Percentiles rank a stretch among this genome's conserved stretches.
Evolutionary conservation across 768 basidiomycete genomes (phyloP).

Genomic region (Russula abietina): DNA sequence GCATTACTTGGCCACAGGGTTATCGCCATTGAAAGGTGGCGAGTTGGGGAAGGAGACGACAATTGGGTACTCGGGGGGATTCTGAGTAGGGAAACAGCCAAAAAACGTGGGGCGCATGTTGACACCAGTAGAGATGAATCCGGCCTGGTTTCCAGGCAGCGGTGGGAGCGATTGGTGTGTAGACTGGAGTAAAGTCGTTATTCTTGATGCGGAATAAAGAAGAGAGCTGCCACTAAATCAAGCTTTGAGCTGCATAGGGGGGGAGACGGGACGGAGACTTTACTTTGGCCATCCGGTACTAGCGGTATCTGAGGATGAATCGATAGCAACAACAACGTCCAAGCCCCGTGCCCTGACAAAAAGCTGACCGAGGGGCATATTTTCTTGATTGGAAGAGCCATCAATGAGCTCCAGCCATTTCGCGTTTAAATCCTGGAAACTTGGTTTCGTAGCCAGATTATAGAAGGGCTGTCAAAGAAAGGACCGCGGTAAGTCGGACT

Average conservation of each 20-base stretch:
- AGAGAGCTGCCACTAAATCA: conserved; percentile 47
- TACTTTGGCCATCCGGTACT: conserved; percentile 62
- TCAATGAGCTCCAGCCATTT: conserved; percentile 61
- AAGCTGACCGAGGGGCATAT: conserved; percentile 64
- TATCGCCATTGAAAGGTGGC: conserved; percentile 56
- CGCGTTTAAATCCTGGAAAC: conserved; percentile 49
- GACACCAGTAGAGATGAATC: conserved; percentile 54
- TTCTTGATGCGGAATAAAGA: conserved; percentile 40
- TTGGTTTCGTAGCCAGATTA: conserved; percentile 39
- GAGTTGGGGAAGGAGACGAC: conserved; percentile 74
- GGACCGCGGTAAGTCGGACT: neutral
- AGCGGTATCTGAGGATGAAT: conserved; percentile 52
- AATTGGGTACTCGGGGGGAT: conserved; percentile 54
- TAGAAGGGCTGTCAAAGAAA: conserved; percentile 37
- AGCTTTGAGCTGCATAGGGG: neutral
- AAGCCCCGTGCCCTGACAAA: conserved; percentile 62
- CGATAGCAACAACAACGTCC: conserved; percentile 73
- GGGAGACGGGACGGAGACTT: conserved; percentile 18
- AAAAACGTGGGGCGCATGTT: conserved; percentile 72
- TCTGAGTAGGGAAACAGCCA: conserved; percentile 55
- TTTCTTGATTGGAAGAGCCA: conserved; percentile 63
- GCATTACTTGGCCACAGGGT: conserved; percentile 58
- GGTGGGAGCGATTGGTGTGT: conserved; percentile 62
- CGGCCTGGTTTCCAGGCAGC: conserved; percentile 45
- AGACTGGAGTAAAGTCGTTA: conserved; percentile 38